Percentiles rank a stretch among this genome's conserved stretches.
Conservation (phyloP, 1,139 yeast species). For the Geotrichum restrictum region DNA sequence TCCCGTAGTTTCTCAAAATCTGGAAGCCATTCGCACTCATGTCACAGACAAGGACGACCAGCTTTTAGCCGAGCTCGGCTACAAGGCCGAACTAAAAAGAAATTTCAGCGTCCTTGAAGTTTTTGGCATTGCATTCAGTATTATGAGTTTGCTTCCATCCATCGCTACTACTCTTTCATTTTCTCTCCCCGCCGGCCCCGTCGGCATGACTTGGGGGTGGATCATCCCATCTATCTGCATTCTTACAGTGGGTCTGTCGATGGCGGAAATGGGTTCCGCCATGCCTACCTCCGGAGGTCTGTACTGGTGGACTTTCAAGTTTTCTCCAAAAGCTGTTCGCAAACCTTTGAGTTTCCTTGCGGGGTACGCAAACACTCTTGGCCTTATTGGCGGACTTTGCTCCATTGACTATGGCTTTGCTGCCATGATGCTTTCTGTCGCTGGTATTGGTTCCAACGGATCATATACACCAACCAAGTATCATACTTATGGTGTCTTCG, state of each 20-base stretch:
- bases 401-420: conserved; percentile 60
- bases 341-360: conserved; percentile 52
- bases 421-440: conserved; percentile 50
- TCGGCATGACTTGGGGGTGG: conserved; percentile 67
- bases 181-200: conserved; percentile 52
- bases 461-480: conserved; percentile 46
- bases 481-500: conserved; percentile 54
- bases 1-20: too few relatives aligned
- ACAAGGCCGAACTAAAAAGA: conserved; percentile 68
- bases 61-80: conserved; percentile 49
- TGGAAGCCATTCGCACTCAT: too few relatives aligned
- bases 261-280: conserved; percentile 61
- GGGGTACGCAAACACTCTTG: conserved; percentile 57
- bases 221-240: conserved; percentile 50
- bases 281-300: conserved; percentile 72
- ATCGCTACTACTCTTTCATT: conserved; percentile 44
- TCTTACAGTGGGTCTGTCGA: conserved; percentile 49
- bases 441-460: conserved; percentile 48
- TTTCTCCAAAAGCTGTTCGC: conserved; percentile 48
- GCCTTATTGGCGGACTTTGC: conserved; percentile 54
- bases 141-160: conserved; percentile 68
- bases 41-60: conserved; percentile 29
- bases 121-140: conserved; percentile 55
- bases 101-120: conserved; percentile 63
- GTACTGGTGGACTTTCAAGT: conserved; percentile 50